Base-by-base conservation (phyloP, 306 rosid species). In the Nissolia schottii region DNA sequence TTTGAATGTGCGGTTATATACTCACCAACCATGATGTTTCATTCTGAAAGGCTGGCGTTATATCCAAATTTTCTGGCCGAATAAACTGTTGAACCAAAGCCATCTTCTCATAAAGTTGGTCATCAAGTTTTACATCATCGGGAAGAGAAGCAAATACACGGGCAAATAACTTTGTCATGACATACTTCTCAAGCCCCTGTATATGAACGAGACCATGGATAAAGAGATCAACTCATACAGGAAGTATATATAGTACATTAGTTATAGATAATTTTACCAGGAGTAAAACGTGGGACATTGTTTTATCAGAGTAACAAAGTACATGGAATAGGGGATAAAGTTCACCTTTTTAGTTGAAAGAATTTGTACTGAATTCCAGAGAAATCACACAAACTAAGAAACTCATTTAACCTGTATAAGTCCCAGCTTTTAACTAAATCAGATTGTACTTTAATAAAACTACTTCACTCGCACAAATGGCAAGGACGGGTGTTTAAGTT, bases 121-220 rank as follows among this genome's bases (percentile, higher is more conserved):
- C 90, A 64, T 95, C 99, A 15, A 75, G 82, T 80, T 85, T 85
- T 64, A 88, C 88, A 77, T 95, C 97, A 78, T 95, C 95, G 41
- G 96, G 90, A 79, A 86, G 45, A 34, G 96, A 86, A 82, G 97
- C 92, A 95, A 89, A 95, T 75, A 95, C 96, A 49, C 88, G 97
- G 73, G 96, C 54, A 85, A 86, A 95, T 77, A 95, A 84, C 87
- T 95, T 95, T 3, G 99, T 95, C 99, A 91, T 91, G 77, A 95
- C 97, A 88, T 95, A 95, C 87, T 95, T 95, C 96, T 95, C 99
- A 85, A 95, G 87, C 38, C 99, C 99, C 99, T 95, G 90, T 54
- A 74, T 64, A 76, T 29, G 67, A 74, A 40, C 68, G 62, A 82
- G 70, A 55, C 66, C 70, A 67, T 23, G 34, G 69, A 45, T 49